phyloP scores from a whole-genome alignment of 2,329 filamentous ascomycete genomes.

The Herpomyces periplanetae region DNA sequence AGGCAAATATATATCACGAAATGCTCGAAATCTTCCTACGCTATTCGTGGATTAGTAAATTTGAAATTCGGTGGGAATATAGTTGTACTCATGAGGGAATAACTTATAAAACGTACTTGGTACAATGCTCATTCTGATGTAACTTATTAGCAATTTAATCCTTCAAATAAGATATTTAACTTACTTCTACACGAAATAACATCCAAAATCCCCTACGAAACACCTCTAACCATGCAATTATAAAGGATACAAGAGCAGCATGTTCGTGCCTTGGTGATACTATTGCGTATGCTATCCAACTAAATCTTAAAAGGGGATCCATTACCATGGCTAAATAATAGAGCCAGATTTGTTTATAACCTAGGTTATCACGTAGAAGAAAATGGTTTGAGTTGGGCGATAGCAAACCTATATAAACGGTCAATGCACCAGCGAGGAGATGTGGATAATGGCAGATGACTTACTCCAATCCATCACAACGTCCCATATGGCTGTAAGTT shows the following conservation, averaged over 20 bases:
- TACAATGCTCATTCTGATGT: conserved; percentile 44
- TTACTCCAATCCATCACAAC: conserved; percentile 68
- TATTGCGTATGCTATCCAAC: conserved; percentile 75
- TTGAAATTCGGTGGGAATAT: neutral
- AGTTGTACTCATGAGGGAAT: neutral
- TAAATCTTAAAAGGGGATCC: conserved; percentile 55
- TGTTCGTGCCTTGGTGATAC: conserved; percentile 44
- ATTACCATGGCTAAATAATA: conserved; percentile 57
- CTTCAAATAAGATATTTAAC: conserved; percentile 1
- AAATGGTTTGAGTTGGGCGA: conserved; percentile 1
- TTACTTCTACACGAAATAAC: conserved; percentile 40
- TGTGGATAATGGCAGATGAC: conserved; percentile 1
- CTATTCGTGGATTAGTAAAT: conserved; percentile 2
- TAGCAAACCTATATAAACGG: conserved; percentile 16
- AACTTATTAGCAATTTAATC: conserved; percentile 1
- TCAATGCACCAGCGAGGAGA: conserved; percentile 18
- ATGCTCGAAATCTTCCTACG: conserved; percentile 57
- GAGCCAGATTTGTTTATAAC: conserved; percentile 33
- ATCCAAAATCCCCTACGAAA: conserved; percentile 62
- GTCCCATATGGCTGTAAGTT: conserved; percentile 40
- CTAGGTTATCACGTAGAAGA: conserved; percentile 34
- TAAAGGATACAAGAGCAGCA: conserved; percentile 39
- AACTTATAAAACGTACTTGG: conserved; percentile 16
- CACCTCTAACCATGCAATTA: conserved; percentile 37
- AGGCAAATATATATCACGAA: conserved; percentile 46